Percentiles rank a stretch among this genome's conserved stretches.
Conservation (phyloP, 371 early-diverging fungal species). For the Circinella umbellata region DNA sequence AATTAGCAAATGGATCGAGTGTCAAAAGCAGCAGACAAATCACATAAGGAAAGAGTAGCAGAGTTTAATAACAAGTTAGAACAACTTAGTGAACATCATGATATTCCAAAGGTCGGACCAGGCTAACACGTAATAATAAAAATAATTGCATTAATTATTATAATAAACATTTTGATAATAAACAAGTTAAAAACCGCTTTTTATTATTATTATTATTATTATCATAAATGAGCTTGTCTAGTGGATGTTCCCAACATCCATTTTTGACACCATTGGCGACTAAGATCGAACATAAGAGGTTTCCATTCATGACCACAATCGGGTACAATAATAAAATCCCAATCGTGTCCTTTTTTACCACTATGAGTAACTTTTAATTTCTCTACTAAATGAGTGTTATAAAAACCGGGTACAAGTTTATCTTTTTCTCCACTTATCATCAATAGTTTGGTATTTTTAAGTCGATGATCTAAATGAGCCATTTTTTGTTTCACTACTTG, state of each 20-base stretch:
- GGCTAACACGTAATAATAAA: constrained; percentile 40
- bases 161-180: too few species aligned
- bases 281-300: constrained; percentile 33
- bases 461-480: constrained; percentile 22
- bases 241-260: constrained; percentile 33
- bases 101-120: constrained; percentile 75
- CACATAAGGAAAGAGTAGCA: constrained; percentile 68
- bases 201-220: neutral
- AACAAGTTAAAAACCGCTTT: neutral
- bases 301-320: constrained; percentile 47
- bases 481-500: constrained; percentile 17
- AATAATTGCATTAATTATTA: too few species aligned
- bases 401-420: constrained; percentile 31
- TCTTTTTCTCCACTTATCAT: constrained; percentile 45
- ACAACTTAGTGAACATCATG: constrained; percentile 72
- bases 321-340: constrained; percentile 35
- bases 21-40: constrained; percentile 60
- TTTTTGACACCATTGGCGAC: constrained; percentile 33
- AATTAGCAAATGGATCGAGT: constrained; percentile 68
- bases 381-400: constrained; percentile 28
- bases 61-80: constrained; percentile 69
- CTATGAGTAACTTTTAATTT: constrained; percentile 21
- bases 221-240: neutral
- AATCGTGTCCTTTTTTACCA: constrained; percentile 35
- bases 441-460: constrained; percentile 35